Evolutionary conservation across 208 protist genomes (phyloP), one percentile per base, ranked within the genome.

Genomic region (Trypanosoma lewisi): DNA sequence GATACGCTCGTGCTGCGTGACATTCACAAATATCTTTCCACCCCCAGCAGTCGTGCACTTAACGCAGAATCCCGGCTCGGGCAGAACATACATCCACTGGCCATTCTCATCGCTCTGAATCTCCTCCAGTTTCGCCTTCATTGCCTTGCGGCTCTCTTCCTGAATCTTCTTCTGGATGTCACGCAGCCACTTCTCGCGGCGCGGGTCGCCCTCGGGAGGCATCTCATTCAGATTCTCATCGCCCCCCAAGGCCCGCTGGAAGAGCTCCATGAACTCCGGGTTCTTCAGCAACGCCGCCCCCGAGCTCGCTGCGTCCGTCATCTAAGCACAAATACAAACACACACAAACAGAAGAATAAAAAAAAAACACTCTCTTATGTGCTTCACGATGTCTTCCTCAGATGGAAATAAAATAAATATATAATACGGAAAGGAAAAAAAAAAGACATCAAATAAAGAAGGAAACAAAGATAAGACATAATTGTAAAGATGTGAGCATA

Each of bases 11-110:
- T 91, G 85, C 52, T 91, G 77, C 71, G 85, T 93, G 1, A 97
- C 73, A 75, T 97, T 97, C 37, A 97, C 81, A 70, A 97, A 97
- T 1, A 97, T 75, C 71, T 97, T 95, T 16, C 67, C 59, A 0
- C 83, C 87, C 21, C 85, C 82, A 2, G 63, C 53, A 3, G 77
- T 68, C 31, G 52, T 74, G 50, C 85, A 93, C 65, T 95, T 97
- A 44, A 97, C 82, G 63, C 88, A 93, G 65, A 95, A 95, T 12
- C 84, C 87, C 3, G 89, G 85, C 19, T 80, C 63, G 1, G 88
- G 91, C 11, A 95, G 37, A 17, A 95, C 73, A 57, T 83, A 94
- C 83, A 90, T 91, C 87, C 91, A 95, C 72, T 92, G 80, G 25
- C 91, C 91, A 45, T 95, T 69, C 56, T 94, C 84, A 63, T 97